Evolutionary conservation across 176 grass and related monocot species (phyloP).

Genomic region (Triticum turgidum): DNA sequence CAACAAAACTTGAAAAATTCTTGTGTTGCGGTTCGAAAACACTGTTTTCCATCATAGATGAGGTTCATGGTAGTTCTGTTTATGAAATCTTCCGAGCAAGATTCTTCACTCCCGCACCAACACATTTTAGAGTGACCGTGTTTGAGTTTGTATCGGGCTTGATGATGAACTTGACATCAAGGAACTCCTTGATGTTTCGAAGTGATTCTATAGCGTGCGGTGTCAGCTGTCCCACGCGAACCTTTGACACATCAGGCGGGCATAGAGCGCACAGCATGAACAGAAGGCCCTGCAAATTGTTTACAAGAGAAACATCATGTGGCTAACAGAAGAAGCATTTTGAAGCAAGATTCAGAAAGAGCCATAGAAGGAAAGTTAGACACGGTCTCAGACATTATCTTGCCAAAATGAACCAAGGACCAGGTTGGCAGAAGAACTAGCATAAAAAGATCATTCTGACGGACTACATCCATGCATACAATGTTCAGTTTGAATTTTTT

Average conservation of each 20-base stretch:
- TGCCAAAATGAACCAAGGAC: background rate
- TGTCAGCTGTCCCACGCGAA: constrained; percentile 73
- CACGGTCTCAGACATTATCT: background rate
- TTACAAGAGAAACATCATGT: constrained; percentile 12
- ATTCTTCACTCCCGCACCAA: constrained; percentile 77
- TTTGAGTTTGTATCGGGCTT: constrained; percentile 67
- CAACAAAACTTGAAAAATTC: background rate
- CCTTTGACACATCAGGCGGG: constrained; percentile 76
- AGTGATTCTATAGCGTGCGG: constrained; percentile 78
- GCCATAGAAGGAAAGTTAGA: background rate
- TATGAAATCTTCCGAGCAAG: constrained; percentile 65
- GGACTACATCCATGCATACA: background rate
- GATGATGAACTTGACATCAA: constrained; percentile 76
- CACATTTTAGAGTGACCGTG: constrained; percentile 72
- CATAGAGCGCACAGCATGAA: constrained; percentile 85
- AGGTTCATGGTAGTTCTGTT: constrained; percentile 1
- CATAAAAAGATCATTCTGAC: background rate
- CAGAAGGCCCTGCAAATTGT: constrained; percentile 65
- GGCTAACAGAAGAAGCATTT: background rate
- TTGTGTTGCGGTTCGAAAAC: constrained; percentile 8
- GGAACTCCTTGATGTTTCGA: constrained; percentile 82
- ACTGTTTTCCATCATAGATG: background rate
- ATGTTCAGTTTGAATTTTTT: background rate
- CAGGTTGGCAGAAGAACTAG: background rate
- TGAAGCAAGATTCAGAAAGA: background rate